These are phyloP conservation scores for Ochetophila trinervis DNA, from an alignment of 306 rosid species.

Conservation along the genomic window DNA sequence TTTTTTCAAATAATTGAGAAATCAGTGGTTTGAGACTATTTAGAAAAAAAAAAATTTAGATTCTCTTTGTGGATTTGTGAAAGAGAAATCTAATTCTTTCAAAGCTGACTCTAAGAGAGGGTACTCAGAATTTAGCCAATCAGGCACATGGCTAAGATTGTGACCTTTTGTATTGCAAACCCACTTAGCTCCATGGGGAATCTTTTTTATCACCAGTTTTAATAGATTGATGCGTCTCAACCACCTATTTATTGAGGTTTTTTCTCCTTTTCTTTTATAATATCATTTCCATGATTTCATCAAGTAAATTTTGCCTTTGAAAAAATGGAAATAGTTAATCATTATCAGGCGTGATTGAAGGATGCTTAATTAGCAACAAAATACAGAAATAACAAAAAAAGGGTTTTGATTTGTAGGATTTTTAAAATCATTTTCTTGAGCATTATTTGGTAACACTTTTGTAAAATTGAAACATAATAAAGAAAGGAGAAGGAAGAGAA, in stretches of 20 bases:
- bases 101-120: too few relatives aligned
- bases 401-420: too few relatives aligned
- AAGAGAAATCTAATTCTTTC: conserved; percentile 26
- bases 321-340: background rate
- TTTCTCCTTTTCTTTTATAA: background rate
- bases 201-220: conserved; percentile 28
- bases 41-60: conserved; percentile 13
- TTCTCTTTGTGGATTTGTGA: conserved; percentile 18
- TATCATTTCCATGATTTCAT: conserved; percentile 27
- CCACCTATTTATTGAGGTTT: conserved; percentile 31
- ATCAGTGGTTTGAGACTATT: conserved; percentile 18
- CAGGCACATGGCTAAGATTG: conserved; percentile 34
- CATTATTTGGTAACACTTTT: too few relatives aligned
- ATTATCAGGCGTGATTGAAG: background rate
- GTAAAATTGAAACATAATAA: background rate
- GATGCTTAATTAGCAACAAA: background rate
- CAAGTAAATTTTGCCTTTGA: background rate
- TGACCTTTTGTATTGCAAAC: conserved; percentile 27
- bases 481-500: background rate
- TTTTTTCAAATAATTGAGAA: conserved; percentile 17
- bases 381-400: background rate
- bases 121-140: conserved; percentile 20
- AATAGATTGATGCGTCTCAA: conserved; percentile 25
- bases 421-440: too few relatives aligned
- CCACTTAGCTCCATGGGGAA: conserved; percentile 28